These are phyloP conservation scores for Psilocybe subaeruginosa DNA, from an alignment of 768 basidiomycete species.

Conservation along the genomic window DNA sequence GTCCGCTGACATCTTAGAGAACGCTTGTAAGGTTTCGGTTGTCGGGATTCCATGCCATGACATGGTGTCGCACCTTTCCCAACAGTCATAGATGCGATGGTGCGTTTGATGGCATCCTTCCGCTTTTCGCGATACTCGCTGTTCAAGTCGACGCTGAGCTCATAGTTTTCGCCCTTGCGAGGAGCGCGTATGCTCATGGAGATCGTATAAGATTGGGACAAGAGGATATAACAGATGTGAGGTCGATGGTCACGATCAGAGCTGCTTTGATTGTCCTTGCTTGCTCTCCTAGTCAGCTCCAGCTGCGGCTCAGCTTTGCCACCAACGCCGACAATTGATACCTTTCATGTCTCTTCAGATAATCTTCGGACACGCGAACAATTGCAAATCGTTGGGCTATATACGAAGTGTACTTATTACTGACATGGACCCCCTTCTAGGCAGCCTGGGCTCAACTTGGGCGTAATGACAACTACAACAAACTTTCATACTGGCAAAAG, in stretches of 20 bases:
- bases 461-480: too few species aligned
- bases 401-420: too few species aligned
- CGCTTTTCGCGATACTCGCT: constrained; percentile 94
- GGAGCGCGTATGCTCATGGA: constrained; percentile 61
- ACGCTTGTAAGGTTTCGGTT: neutral
- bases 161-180: constrained; percentile 92
- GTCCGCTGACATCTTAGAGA: constrained; percentile 77
- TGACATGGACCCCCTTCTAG: too few species aligned
- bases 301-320: neutral
- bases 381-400: too few species aligned
- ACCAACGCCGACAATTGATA: neutral
- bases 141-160: constrained; percentile 95
- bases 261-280: neutral
- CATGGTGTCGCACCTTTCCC: constrained; percentile 77
- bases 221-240: neutral
- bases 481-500: too few species aligned
- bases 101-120: constrained; percentile 97
- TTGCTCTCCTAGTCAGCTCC: neutral
- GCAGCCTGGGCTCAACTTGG: too few species aligned
- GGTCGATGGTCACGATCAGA: neutral
- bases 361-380: too few species aligned
- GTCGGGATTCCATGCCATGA: neutral
- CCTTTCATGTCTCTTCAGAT: neutral
- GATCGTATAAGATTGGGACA: constrained; percentile 3
- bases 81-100: constrained; percentile 99